Evolutionary conservation across 805 yeast species (phyloP).

Genomic region (Starmerella bacillaris): DNA sequence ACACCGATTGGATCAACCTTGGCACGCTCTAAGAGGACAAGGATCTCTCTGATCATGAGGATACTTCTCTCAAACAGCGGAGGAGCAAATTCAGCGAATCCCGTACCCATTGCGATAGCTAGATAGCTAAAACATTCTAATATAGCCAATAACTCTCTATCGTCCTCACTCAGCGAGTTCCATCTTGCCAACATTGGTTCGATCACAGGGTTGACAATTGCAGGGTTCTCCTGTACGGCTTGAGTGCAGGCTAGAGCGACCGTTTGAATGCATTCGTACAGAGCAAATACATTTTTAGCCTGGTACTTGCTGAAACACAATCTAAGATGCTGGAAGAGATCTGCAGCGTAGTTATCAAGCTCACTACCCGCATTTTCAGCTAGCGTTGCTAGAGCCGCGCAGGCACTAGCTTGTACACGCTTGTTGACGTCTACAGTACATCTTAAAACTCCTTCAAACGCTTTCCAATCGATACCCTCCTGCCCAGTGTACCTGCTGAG

Average conservation of each 20-base stretch:
- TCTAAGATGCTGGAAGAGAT: constrained; percentile 50
- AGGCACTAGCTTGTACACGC: constrained; percentile 90
- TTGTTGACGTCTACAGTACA: constrained; percentile 71
- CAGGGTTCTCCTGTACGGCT: constrained; percentile 33
- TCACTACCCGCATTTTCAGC: constrained; percentile 57
- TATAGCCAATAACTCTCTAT: constrained; percentile 76
- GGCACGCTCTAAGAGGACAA: constrained; percentile 46
- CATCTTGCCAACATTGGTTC: constrained; percentile 76
- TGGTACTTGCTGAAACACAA: constrained; percentile 63
- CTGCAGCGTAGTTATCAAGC: constrained; percentile 44
- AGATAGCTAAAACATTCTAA: constrained; percentile 84
- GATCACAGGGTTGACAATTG: constrained; percentile 41
- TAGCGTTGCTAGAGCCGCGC: constrained; percentile 68
- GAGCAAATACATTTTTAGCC: constrained; percentile 57
- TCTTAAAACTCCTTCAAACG: constrained; percentile 53
- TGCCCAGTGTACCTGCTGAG: constrained; percentile 55
- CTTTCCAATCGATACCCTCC: constrained; percentile 52
- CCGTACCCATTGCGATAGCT: constrained; percentile 69
- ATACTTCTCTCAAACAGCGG: constrained; percentile 69
- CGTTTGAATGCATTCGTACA: constrained; percentile 84
- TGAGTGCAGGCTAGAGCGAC: constrained; percentile 61
- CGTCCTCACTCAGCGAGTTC: constrained; percentile 58
- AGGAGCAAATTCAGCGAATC: constrained; percentile 75
- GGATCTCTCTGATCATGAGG: constrained; percentile 47
- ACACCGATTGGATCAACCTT: constrained; percentile 37